Evolutionary conservation across 2,329 filamentous ascomycete species (phyloP).

Genomic region (Calonectria hawksworthii): DNA sequence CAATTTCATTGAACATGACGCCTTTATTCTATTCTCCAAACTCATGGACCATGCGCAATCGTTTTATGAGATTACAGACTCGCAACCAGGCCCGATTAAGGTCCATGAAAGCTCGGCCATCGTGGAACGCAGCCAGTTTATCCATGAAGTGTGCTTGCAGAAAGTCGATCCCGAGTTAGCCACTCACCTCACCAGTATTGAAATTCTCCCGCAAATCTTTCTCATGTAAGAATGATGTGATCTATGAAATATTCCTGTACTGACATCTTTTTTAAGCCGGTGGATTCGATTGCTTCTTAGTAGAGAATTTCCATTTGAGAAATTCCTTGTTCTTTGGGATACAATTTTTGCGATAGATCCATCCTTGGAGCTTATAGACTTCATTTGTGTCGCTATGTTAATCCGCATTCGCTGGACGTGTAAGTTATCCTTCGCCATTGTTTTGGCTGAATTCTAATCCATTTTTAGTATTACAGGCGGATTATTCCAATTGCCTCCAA

Average conservation of each 20-base stretch:
- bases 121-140: constrained; percentile 85
- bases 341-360: constrained; percentile 89
- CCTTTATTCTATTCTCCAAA: constrained; percentile 86
- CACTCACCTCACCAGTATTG: constrained; percentile 83
- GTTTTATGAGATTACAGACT: constrained; percentile 81
- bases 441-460: constrained; percentile 40
- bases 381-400: constrained; percentile 95
- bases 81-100: constrained; percentile 21
- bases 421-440: constrained; percentile 59
- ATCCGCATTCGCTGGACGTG: constrained; percentile 91
- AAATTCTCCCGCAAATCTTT: constrained; percentile 96
- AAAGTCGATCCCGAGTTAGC: constrained; percentile 88
- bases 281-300: constrained; percentile 96
- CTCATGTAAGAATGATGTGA: constrained; percentile 75
- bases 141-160: constrained; percentile 85
- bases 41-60: constrained; percentile 90
- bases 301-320: constrained; percentile 90
- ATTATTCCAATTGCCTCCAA: constrained; percentile 88
- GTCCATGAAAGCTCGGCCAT: constrained; percentile 68
- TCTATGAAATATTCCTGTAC: not conserved
- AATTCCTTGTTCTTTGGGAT: constrained; percentile 91
- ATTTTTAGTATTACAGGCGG: constrained; percentile 79
- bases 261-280: constrained; percentile 68
- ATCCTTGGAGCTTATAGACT: constrained; percentile 83
- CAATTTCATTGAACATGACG: constrained; percentile 87